phyloP scores from a whole-genome alignment of 306 rosid species.

The Luffa acutangula region DNA sequence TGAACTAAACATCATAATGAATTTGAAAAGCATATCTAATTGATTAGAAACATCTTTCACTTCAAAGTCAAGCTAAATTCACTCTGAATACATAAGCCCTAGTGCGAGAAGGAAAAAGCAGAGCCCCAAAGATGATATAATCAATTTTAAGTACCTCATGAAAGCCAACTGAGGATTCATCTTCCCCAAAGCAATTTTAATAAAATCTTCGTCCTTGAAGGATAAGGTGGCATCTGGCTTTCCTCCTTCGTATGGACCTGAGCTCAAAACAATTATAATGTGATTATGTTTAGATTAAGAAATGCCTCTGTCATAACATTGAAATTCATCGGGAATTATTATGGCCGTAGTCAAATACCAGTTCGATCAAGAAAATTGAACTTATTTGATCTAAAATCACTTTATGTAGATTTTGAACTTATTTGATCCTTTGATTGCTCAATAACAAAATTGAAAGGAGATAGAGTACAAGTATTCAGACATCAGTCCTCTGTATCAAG shows the following conservation, averaged over 20 bases:
- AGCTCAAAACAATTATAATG: not conserved
- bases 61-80: not conserved
- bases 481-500: not conserved
- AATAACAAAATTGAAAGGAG: not conserved
- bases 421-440: not conserved
- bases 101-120: not conserved
- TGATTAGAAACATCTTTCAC: not conserved
- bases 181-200: conserved; percentile 80
- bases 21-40: not conserved
- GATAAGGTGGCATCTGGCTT: conserved; percentile 87
- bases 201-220: conserved; percentile 79
- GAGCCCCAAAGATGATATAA: not conserved
- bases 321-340: not conserved
- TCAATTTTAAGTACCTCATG: conserved; percentile 44
- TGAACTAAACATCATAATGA: not conserved
- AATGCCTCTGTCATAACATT: not conserved
- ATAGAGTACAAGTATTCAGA: not conserved
- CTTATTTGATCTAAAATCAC: not conserved
- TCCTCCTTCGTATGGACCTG: conserved; percentile 80
- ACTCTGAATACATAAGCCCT: not conserved
- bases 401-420: not conserved
- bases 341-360: not conserved
- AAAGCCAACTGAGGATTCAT: conserved; percentile 91
- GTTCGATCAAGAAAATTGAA: not conserved
- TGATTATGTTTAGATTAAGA: not conserved